Evolutionary conservation across 2,329 filamentous ascomycete genomes (phyloP).

Genomic region (Aspergillus persii): DNA sequence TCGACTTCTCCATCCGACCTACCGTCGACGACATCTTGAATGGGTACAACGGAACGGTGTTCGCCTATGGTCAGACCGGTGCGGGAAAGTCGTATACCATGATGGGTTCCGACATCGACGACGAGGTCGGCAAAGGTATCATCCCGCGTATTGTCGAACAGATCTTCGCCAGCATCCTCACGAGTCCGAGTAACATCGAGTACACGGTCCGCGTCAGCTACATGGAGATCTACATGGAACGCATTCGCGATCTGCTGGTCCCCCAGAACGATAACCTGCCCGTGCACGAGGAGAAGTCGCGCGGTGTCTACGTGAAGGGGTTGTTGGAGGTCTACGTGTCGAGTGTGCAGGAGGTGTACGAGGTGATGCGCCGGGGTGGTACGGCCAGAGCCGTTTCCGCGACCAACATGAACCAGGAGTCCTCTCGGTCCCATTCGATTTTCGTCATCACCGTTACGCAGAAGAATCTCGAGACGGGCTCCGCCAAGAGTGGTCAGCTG

Average conservation of each 20-base stretch:
- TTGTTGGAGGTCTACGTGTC: slow-evolving; percentile 93
- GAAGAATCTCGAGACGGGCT: slow-evolving; percentile 96
- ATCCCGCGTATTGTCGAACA: slow-evolving; percentile 97
- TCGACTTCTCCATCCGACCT: slow-evolving; percentile 93
- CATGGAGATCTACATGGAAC: slow-evolving; percentile 99
- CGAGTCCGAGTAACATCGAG: slow-evolving; percentile 88
- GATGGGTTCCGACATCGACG: slow-evolving; percentile 95
- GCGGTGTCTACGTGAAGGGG: slow-evolving; percentile 95
- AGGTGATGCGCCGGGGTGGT: slow-evolving; percentile 92
- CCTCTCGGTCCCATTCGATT: slow-evolving; percentile 95
- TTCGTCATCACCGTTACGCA: slow-evolving; percentile 96
- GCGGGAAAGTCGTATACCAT: slow-evolving; percentile 99
- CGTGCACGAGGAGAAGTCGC: slow-evolving; percentile 96
- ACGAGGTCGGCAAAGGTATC: slow-evolving; percentile 83
- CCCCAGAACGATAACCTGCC: slow-evolving; percentile 95
- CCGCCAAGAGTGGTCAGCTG: slow-evolving; percentile 91
- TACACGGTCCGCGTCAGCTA: slow-evolving; percentile 99
- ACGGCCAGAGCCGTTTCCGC: slow-evolving; percentile 86
- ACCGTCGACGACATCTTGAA: slow-evolving; percentile 98
- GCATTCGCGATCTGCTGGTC: slow-evolving; percentile 86
- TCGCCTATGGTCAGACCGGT: slow-evolving; percentile 97
- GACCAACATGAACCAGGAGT: slow-evolving; percentile 99
- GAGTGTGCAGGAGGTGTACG: slow-evolving; percentile 91
- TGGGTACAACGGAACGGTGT: slow-evolving; percentile 98
- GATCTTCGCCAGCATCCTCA: slow-evolving; percentile 92